These are phyloP conservation scores for Bipolaris oryzae DNA, from an alignment of 2,329 filamentous ascomycete species.

Conservation along the genomic window DNA sequence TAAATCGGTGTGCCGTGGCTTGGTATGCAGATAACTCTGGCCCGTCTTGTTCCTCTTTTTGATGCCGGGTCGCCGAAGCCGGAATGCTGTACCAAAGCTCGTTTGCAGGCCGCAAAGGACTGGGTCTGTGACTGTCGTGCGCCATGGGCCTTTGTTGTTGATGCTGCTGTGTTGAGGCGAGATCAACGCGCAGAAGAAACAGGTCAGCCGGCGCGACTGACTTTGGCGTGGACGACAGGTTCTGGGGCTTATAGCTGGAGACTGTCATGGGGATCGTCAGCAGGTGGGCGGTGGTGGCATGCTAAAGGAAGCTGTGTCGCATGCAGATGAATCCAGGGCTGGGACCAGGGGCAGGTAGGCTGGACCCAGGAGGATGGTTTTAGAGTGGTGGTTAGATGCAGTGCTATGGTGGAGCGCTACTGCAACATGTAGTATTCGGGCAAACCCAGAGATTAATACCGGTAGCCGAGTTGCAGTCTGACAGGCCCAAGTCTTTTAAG, in stretches of 20 bases:
- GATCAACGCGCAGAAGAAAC: constrained; percentile 25
- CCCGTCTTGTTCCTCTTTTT: constrained; percentile 17
- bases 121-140: constrained; percentile 22
- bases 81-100: constrained; percentile 44
- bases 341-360: constrained; percentile 30
- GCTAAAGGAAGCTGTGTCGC: constrained; percentile 31
- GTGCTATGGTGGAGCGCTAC: constrained; percentile 39
- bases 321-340: constrained; percentile 34
- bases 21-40: constrained; percentile 38
- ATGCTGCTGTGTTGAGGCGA: constrained; percentile 13
- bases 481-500: constrained; percentile 14
- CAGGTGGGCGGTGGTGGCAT: constrained; percentile 40
- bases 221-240: constrained; percentile 29
- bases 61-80: constrained; percentile 20
- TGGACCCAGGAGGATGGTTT: constrained; percentile 29
- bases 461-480: constrained; percentile 25
- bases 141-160: constrained; percentile 30
- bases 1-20: constrained; percentile 33
- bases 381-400: constrained; percentile 34
- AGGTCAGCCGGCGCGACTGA: constrained; percentile 27
- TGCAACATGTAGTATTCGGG: constrained; percentile 37
- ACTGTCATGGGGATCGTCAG: constrained; percentile 36
- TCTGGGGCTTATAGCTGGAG: constrained; percentile 29
- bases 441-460: constrained; percentile 30
- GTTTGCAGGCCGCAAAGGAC: constrained; percentile 24